These are phyloP conservation scores for Podaxis sp. DNA, from an alignment of 768 basidiomycete species.

Conservation along the genomic window DNA sequence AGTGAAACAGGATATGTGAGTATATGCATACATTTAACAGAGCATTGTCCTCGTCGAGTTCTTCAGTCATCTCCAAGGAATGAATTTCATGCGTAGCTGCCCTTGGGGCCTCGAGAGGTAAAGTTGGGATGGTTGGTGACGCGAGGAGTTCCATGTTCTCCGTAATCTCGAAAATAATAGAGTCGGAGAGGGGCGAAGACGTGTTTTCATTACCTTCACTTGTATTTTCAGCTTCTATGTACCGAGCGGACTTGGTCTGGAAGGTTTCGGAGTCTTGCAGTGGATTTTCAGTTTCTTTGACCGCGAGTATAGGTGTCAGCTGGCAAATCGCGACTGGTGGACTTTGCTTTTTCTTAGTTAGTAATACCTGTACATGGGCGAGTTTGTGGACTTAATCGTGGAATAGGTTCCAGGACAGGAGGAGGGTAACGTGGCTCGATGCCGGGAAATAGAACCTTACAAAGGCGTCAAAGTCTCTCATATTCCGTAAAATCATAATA, in stretches of 20 bases:
- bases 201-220: constrained; percentile 1
- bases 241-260: too few species aligned
- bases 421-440: neutral
- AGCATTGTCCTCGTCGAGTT: neutral
- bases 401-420: neutral
- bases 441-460: neutral
- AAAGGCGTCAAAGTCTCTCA: neutral
- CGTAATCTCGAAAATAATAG: constrained; percentile 25
- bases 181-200: constrained; percentile 26
- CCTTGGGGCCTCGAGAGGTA: neutral
- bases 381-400: neutral
- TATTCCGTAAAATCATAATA: too few species aligned
- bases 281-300: neutral
- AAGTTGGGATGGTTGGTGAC: neutral
- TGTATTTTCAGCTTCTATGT: neutral
- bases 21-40: constrained; percentile 2
- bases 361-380: neutral
- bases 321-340: neutral
- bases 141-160: constrained; percentile 11
- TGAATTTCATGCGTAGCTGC: neutral
- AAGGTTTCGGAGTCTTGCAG: neutral
- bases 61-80: neutral
- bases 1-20: neutral
- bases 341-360: neutral
- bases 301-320: neutral